Percentiles rank a stretch among this genome's conserved stretches.
Evolutionary conservation across 495 filamentous ascomycete species (phyloP).

Genomic region (Penicillium lividum): DNA sequence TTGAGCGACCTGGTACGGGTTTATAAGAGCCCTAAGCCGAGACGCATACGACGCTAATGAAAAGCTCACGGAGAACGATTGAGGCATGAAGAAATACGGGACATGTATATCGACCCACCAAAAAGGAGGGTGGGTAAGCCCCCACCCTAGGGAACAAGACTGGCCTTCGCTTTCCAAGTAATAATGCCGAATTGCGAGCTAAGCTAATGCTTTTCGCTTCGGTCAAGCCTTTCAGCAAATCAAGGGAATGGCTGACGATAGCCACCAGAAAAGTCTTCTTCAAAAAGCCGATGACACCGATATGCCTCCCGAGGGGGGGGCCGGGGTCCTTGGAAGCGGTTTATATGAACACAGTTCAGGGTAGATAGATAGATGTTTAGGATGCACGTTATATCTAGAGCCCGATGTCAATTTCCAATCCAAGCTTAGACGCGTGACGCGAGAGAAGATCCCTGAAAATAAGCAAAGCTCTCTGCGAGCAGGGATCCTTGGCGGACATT

Average conservation of each 20-base stretch:
- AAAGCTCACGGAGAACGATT: background rate
- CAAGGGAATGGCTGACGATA: background rate
- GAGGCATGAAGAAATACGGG: background rate
- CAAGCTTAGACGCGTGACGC: constrained; percentile 9
- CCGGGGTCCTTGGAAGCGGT: background rate
- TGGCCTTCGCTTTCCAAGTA: no score
- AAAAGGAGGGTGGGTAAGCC: background rate
- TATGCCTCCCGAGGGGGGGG: no score
- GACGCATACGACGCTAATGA: background rate
- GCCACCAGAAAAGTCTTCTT: background rate
- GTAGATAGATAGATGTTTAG: background rate
- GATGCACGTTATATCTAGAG: background rate
- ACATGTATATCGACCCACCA: background rate
- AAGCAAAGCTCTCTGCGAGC: constrained; percentile 47
- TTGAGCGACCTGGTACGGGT: background rate
- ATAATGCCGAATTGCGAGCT: background rate
- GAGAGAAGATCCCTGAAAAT: constrained; percentile 27
- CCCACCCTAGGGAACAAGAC: background rate
- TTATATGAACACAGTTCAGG: background rate
- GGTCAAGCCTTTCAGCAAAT: background rate
- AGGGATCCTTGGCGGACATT: constrained; percentile 47
- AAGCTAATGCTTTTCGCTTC: background rate
- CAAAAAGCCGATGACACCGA: background rate
- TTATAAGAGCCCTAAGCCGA: background rate
- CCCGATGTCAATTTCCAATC: background rate